Evolutionary conservation across 1,284 basidiomycete genomes (phyloP).

Genomic region (Boletus subluridellus): DNA sequence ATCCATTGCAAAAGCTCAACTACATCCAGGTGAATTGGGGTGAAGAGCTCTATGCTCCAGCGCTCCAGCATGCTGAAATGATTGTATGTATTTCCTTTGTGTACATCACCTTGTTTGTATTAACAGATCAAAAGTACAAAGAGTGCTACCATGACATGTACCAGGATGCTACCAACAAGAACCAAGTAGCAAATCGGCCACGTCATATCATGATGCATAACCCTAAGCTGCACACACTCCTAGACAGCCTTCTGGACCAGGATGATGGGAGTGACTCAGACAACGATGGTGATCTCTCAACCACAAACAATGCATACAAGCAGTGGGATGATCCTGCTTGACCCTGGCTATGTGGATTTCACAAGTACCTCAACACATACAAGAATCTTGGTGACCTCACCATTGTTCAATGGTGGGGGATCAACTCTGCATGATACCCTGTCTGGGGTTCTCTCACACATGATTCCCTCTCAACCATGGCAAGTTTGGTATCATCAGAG

Average conservation of each 20-base stretch:
- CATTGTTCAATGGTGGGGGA: too few species aligned
- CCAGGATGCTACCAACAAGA: background rate
- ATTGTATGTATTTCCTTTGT: background rate
- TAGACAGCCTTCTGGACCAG: background rate
- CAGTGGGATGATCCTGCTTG: background rate
- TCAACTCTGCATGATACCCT: background rate
- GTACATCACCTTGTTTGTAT: too few species aligned
- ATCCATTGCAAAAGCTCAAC: background rate
- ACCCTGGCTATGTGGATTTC: background rate
- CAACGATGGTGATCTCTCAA: background rate
- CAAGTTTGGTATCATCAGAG: background rate
- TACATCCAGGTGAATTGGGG: background rate
- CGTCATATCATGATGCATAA: background rate
- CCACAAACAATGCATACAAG: background rate
- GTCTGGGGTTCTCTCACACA: background rate
- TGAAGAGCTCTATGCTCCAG: background rate
- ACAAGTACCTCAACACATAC: background rate
- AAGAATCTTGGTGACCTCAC: background rate
- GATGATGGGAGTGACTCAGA: background rate
- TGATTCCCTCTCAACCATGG: background rate
- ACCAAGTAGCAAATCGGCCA: too few species aligned
- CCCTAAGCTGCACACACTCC: background rate
- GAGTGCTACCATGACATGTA: background rate
- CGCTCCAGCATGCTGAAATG: background rate
- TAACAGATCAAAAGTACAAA: background rate